Evolutionary conservation across 1,139 yeast species (phyloP).

Genomic region (Geotrichum australiense): DNA sequence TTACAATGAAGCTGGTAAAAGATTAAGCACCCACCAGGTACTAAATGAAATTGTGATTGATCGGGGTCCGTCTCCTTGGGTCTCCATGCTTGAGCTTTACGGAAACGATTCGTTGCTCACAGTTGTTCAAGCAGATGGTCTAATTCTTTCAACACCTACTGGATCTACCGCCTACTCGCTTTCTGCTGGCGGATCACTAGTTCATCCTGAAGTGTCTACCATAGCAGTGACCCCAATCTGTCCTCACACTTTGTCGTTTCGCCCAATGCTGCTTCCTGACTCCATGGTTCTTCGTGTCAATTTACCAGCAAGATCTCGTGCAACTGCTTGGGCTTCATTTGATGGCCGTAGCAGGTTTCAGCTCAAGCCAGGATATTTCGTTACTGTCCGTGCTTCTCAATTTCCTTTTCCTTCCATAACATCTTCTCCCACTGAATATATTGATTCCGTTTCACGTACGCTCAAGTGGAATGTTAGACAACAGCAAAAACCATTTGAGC

Average conservation of each 20-base stretch:
- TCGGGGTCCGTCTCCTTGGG: conserved; percentile 82
- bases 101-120: conserved; percentile 76
- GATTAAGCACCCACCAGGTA: conserved; percentile 69
- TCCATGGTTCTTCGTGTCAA: conserved; percentile 71
- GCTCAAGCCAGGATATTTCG: conserved; percentile 63
- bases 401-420: conserved; percentile 82
- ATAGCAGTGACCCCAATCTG: conserved; percentile 86
- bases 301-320: conserved; percentile 62
- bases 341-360: conserved; percentile 79
- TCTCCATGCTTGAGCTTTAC: conserved; percentile 72
- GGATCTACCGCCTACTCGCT: conserved; percentile 88
- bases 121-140: conserved; percentile 84
- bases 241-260: conserved; percentile 80
- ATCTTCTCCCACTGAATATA: conserved; percentile 66
- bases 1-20: conserved; percentile 40
- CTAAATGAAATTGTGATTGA: conserved; percentile 78
- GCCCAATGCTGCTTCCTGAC: conserved; percentile 82
- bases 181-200: conserved; percentile 85
- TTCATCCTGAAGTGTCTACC: conserved; percentile 85
- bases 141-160: conserved; percentile 83
- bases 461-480: conserved; percentile 82
- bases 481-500: conserved; percentile 60
- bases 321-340: conserved; percentile 86
- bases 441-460: conserved; percentile 75
- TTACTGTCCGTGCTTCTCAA: conserved; percentile 68